Base-by-base conservation (phyloP, 441 rosid species). In the Jatropha multifida region DNA sequence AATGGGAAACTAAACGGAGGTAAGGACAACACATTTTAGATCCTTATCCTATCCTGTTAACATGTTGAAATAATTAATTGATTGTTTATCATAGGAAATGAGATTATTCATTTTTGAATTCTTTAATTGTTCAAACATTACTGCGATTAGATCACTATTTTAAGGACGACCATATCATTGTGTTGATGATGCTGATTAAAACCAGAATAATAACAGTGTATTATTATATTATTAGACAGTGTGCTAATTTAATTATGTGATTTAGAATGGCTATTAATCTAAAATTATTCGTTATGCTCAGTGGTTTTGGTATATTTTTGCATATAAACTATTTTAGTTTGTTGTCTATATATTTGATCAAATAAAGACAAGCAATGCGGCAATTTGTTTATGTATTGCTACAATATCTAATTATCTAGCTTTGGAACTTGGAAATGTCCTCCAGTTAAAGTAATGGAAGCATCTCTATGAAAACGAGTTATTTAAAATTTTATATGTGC, bases 351-450 rank as follows among this genome's bases (percentile, higher is more conserved):
- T 38, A 54, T 54, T 54, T 41, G 14, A 27, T 58, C 11, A 11
- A 54, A 38, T 38, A 3, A 55, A 71, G 65, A 38, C 51, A 3
- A 55, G 54, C 52, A 58, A 69, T 56, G 74, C 52, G 74, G 65
- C 65, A 71, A 69, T 14, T 48, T 26, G 3, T 26, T 12, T 51
- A 51, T 32, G 23, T 14, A 5, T 2, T 52, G 15, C 51, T 2
- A 58, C 23, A 23, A 23, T 2, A 51, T 51, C 1, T 51, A 51
- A 7, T 12, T 11, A 12, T 51, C 18, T 6, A 18, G 23, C 58
- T 18, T 54, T 54, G 58, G 58, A 54, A 54, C 58, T 54, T 54
- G 23, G n/a, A 49, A 11, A 4, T 15, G 66, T 62, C 66, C 3
- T 44, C 46, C 11, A 17, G 38, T 66, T 44, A 6, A 44, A n/a